These are phyloP conservation scores for Pisolithus marmoratus DNA, from an alignment of 768 basidiomycete genomes.

Conservation along the genomic window DNA sequence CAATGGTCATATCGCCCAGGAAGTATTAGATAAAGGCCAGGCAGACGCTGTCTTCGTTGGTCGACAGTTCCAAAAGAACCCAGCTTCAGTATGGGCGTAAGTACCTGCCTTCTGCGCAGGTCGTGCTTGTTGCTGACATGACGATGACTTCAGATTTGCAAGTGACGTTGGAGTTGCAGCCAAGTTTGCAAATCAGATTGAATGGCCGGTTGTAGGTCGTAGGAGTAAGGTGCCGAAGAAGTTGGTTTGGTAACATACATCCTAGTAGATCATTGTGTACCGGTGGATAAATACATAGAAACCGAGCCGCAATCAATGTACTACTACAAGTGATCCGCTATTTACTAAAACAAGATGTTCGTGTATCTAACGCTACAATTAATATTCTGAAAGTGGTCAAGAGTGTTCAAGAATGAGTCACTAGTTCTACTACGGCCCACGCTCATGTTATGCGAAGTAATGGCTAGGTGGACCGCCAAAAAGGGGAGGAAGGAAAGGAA, in stretches of 20 bases:
- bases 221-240: background rate
- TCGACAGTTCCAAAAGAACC: conserved; percentile 56
- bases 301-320: too few species aligned
- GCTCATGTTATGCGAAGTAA: too few species aligned
- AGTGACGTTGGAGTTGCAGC: background rate
- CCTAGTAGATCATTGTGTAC: too few species aligned
- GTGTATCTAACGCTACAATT: too few species aligned
- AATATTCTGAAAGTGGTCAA: too few species aligned
- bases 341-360: too few species aligned
- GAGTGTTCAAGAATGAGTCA: too few species aligned
- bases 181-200: background rate
- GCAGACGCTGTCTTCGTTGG: conserved; percentile 47
- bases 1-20: conserved; percentile 38
- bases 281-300: too few species aligned
- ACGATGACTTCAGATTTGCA: background rate
- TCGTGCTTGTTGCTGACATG: background rate
- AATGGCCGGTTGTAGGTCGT: background rate
- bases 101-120: background rate
- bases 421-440: too few species aligned
- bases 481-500: too few species aligned
- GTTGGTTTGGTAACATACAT: background rate
- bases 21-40: conserved; percentile 36
- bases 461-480: too few species aligned
- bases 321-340: too few species aligned
- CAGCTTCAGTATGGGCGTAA: conserved; percentile 37